Evolutionary conservation across 129 eudicot species (phyloP), one percentile per base, ranked within the genome.

Genomic region (sunflower (Helianthus annuus)): DNA sequence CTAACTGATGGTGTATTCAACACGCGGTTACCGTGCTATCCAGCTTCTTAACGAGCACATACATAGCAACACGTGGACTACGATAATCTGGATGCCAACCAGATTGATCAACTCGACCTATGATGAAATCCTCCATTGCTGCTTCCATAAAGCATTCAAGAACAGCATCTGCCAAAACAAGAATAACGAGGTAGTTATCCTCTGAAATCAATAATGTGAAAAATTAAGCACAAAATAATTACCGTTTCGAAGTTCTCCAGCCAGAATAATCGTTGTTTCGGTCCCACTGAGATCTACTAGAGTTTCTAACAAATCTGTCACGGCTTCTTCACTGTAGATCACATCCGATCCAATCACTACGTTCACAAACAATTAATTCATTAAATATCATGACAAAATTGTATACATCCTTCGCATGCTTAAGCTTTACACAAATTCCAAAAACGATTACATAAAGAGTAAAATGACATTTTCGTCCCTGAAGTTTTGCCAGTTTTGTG

Each of bases 241-340:
- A 92, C 98, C 97, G 77, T 93, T 93, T 34, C 98, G 85, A 73
- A 93, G 95, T 78, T 93, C 97, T 62, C 98, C 98, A 44, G 98
- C 90, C 76, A 89, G 81, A 76, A 93, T 86, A 34, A 90, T 76
- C 4, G 98, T 89, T 12, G 98, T 89, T 54, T 84, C 75, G 4
- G 59, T 44, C 57, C 98, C 96, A 66, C 89, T 87, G 16, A 93
- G 90, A 3, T 81, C 85, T 58, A 76, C 40, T 46, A 93, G 73
- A 27, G 97, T 87, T 38, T 80, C 82, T 44, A 93, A 60, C 82
- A 93, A 75, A 79, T 93, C 98, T 12, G 75, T 68, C 59, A 93
- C 98, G 19, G 95, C 98, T 72, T 78, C 97, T 81, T 93, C 98
- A 10, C 95, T 89, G 55, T 93, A 93, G 29, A 93, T 83, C 11